phyloP scores from a whole-genome alignment of 805 yeast species.

The Tetrapisispora fleetii region DNA sequence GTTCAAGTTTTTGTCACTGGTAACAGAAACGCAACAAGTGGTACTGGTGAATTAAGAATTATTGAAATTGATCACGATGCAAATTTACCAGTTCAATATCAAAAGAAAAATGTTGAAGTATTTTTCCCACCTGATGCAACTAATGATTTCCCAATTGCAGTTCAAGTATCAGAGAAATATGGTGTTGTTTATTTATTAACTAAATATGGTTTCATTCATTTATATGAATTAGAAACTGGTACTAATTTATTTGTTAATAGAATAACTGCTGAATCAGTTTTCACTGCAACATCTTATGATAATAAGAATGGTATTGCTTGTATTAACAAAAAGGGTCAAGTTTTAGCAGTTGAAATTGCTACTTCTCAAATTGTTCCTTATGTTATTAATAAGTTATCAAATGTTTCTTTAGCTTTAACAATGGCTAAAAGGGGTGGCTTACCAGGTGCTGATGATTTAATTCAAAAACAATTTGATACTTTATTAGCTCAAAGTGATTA shows the following conservation, averaged over 20 bases:
- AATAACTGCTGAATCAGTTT: constrained; percentile 90
- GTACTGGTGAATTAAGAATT: constrained; percentile 74
- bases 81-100: constrained; percentile 61
- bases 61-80: constrained; percentile 94
- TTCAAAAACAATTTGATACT: constrained; percentile 84
- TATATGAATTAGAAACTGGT: constrained; percentile 90
- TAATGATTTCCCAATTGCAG: constrained; percentile 91
- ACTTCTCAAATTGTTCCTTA: constrained; percentile 82
- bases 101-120: constrained; percentile 83
- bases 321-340: constrained; percentile 92
- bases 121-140: constrained; percentile 96
- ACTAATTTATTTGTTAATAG: constrained; percentile 89
- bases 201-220: constrained; percentile 91
- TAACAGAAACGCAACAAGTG: constrained; percentile 69
- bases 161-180: constrained; percentile 74
- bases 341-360: constrained; percentile 81
- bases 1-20: constrained; percentile 90
- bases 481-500: constrained; percentile 79
- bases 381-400: constrained; percentile 74
- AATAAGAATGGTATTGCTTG: constrained; percentile 78
- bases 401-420: constrained; percentile 75
- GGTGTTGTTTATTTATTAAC: constrained; percentile 87
- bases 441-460: constrained; percentile 92
- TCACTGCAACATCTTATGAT: constrained; percentile 72
- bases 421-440: constrained; percentile 86